Evolutionary conservation across 192 early-diverging fungal species (phyloP).

Genomic region (Piromyces finnis): DNA sequence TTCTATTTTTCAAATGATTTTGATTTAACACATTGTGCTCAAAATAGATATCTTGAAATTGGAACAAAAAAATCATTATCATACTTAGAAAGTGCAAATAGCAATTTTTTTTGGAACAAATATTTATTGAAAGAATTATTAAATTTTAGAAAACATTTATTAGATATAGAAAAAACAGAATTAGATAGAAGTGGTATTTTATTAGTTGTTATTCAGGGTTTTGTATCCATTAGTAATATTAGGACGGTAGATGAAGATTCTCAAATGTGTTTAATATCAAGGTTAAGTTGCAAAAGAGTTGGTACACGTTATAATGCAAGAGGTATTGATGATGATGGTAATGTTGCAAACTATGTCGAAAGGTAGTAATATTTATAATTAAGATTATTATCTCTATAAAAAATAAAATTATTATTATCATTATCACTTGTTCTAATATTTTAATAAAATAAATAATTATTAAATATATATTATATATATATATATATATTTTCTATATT

Average conservation of each 20-base stretch:
- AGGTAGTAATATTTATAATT: not conserved
- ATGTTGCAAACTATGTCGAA: conserved; percentile 97
- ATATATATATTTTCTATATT: too few species aligned
- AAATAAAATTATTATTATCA: too few species aligned
- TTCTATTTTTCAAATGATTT: conserved; percentile 85
- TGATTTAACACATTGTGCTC: conserved; percentile 70
- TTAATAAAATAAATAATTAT: too few species aligned
- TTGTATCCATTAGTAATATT: conserved; percentile 2
- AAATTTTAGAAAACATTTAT: conserved; percentile 53
- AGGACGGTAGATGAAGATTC: conserved; percentile 12
- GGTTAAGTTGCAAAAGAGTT: conserved; percentile 59
- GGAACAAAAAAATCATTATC: not conserved
- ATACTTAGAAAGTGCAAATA: conserved; percentile 24
- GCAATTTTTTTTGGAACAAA: conserved; percentile 82
- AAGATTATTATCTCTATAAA: too few species aligned
- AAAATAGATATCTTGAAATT: conserved; percentile 33
- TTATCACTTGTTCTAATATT: too few species aligned
- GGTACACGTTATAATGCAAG: conserved; percentile 88
- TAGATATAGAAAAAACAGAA: conserved; percentile 37
- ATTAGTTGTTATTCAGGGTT: conserved; percentile 26
- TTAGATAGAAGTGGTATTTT: conserved; percentile 62
- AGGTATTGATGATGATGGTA: conserved; percentile 90
- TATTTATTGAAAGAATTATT: conserved; percentile 64
- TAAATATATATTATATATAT: not conserved
- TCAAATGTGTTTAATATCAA: conserved; percentile 45